phyloP scores from a whole-genome alignment of 805 yeast genomes.

The Clavispora fructus region DNA sequence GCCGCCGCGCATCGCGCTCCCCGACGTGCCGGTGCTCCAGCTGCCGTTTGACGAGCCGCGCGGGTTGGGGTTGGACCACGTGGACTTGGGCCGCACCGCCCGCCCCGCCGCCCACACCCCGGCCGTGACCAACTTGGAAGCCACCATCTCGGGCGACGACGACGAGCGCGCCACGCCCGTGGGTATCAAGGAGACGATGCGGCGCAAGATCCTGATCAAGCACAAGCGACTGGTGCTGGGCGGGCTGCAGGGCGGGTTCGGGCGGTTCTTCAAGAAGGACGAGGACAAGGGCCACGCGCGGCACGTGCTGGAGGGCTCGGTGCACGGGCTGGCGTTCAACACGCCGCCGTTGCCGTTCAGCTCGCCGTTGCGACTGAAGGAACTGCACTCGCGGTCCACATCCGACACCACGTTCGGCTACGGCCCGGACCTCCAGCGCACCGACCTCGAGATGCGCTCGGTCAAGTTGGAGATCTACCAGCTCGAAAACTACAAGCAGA shows the following conservation, averaged over 20 bases:
- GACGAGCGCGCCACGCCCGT: constrained; percentile 5
- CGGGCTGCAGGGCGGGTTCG: constrained; percentile 28
- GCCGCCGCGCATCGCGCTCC: constrained; percentile 32
- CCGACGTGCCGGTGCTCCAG: constrained; percentile 18
- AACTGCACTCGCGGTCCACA: constrained; percentile 36
- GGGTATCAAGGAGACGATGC: constrained; percentile 24
- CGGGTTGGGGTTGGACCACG: constrained; percentile 37
- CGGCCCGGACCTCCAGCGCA: constrained; percentile 11
- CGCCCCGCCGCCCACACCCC: constrained; percentile 19
- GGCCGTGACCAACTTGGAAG: constrained; percentile 33
- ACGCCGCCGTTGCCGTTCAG: constrained; percentile 42
- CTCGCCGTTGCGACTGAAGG: constrained; percentile 17
- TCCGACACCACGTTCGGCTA: constrained; percentile 37
- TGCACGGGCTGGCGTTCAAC: constrained; percentile 29
- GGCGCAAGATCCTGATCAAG: constrained; percentile 30
- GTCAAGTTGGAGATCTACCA: constrained; percentile 37
- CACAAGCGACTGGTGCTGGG: constrained; percentile 39
- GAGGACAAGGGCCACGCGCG: constrained; percentile 32
- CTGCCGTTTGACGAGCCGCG: constrained; percentile 10
- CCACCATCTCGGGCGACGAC: constrained; percentile 7
- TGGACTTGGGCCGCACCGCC: constrained; percentile 13
- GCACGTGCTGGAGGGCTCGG: constrained; percentile 36
- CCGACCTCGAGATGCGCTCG: constrained; percentile 35
- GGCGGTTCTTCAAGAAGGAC: constrained; percentile 26
- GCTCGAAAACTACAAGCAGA: constrained; percentile 22